A percentile compares a stretch with the other conserved stretches of the same genome.
phyloP scores from a whole-genome alignment of 768 basidiomycete species.

The Leccinum longicurvipes region DNA sequence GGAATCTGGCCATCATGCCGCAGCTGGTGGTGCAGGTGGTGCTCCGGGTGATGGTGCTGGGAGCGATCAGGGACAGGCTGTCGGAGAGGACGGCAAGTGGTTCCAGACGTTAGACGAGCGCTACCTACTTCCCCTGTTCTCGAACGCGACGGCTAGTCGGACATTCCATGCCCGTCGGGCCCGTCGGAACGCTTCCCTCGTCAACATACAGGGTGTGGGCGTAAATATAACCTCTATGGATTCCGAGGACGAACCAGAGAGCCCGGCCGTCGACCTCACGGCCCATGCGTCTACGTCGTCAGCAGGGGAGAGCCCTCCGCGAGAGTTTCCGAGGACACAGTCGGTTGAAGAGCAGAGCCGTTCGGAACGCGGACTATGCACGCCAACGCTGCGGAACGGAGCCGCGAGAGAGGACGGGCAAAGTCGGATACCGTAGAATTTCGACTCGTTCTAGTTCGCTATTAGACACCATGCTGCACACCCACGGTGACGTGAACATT shows the following conservation, averaged over 20 bases:
- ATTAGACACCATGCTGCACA: background rate
- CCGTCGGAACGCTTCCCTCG: constrained; percentile 42
- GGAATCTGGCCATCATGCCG: background rate
- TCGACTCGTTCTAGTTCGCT: background rate
- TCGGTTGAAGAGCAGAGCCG: constrained; percentile 48
- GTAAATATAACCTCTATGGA: constrained; percentile 31
- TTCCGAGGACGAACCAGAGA: constrained; percentile 40
- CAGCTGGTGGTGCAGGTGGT: background rate
- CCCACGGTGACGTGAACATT: background rate
- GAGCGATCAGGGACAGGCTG: constrained; percentile 3
- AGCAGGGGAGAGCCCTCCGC: constrained; percentile 6
- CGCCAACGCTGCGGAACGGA: constrained; percentile 58
- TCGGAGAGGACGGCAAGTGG: constrained; percentile 82
- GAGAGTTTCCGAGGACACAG: constrained; percentile 21
- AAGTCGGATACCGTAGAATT: background rate
- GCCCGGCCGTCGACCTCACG: constrained; percentile 45
- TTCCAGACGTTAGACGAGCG: constrained; percentile 95
- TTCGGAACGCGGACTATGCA: constrained; percentile 59
- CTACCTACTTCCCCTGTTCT: constrained; percentile 89
- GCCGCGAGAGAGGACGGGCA: constrained; percentile 28
- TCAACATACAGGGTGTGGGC: constrained; percentile 21
- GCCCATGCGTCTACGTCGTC: constrained; percentile 7
- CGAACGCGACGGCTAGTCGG: constrained; percentile 85
- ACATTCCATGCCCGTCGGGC: constrained; percentile 80
- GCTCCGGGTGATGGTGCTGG: background rate